Conservation (phyloP, 768 basidiomycete genomes). For the Naganishia friedmannii region DNA sequence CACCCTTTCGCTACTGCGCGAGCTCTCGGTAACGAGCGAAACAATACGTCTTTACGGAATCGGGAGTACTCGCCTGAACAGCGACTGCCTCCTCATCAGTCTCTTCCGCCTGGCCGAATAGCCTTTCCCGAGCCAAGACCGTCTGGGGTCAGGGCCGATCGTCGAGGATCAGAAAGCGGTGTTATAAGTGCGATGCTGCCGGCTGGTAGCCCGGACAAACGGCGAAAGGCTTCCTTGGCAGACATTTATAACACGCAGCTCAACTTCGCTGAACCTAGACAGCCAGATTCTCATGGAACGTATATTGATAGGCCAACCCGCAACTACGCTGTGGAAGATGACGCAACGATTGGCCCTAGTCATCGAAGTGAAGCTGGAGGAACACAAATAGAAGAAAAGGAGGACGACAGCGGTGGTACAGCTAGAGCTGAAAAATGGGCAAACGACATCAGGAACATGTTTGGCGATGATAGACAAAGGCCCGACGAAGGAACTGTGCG, state of each 20-base stretch:
- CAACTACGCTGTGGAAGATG: slow-evolving; percentile 2
- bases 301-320: neutral
- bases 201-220: neutral
- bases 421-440: slow-evolving; percentile 43
- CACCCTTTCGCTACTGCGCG: slow-evolving; percentile 9
- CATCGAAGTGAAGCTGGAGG: neutral
- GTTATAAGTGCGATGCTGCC: neutral
- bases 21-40: neutral
- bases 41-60: neutral
- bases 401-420: slow-evolving; percentile 46
- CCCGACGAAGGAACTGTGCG: slow-evolving; percentile 21
- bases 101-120: neutral
- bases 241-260: neutral
- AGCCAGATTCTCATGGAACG: neutral
- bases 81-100: neutral
- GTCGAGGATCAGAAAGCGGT: slow-evolving; percentile 27
- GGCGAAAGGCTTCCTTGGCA: slow-evolving; percentile 17
- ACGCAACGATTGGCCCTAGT: neutral
- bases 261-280: neutral
- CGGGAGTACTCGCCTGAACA: neutral
- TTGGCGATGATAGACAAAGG: slow-evolving; percentile 26
- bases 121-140: slow-evolving; percentile 28
- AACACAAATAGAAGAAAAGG: slow-evolving; percentile 28
- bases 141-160: slow-evolving; percentile 17
- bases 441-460: slow-evolving; percentile 38